Conservation (phyloP, 139 green algal genomes). For the Auxenochlorella protothecoides region DNA sequence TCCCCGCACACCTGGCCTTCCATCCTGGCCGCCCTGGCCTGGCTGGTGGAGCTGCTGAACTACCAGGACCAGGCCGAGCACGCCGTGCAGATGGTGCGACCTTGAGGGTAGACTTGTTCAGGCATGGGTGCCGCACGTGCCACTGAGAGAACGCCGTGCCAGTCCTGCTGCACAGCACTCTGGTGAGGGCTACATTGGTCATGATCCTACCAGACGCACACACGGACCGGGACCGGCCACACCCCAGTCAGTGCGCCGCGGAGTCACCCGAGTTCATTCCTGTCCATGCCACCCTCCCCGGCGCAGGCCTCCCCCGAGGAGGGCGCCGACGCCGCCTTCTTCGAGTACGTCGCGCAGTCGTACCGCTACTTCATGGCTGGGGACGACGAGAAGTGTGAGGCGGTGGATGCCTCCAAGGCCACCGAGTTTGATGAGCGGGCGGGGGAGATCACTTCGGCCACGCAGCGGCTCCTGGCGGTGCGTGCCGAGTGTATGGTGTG, state of each 20-base stretch:
- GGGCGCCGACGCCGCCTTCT: conserved; percentile 44
- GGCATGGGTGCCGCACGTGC: too few relatives aligned
- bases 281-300: too few relatives aligned
- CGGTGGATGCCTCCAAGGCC: conserved; percentile 51
- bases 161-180: too few relatives aligned
- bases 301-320: not conserved
- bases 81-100: conserved; percentile 4
- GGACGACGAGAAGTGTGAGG: conserved; percentile 47
- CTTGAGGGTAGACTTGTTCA: too few relatives aligned
- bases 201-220: too few relatives aligned
- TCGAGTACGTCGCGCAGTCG: conserved; percentile 49
- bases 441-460: conserved; percentile 5
- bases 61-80: conserved; percentile 65
- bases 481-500: not conserved
- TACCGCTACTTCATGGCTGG: conserved; percentile 72
- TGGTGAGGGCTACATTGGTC: too few relatives aligned
- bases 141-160: too few relatives aligned
- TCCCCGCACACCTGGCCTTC: conserved; percentile 84
- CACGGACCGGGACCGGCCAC: too few relatives aligned
- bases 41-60: conserved; percentile 85
- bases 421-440: conserved; percentile 36
- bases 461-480: conserved; percentile 19
- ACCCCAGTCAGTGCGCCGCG: too few relatives aligned
- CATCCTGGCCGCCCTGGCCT: conserved; percentile 69
- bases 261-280: too few relatives aligned